Evolutionary conservation across 352 stramenopile genomes (phyloP).

Genomic region (Phytophthora cactorum): DNA sequence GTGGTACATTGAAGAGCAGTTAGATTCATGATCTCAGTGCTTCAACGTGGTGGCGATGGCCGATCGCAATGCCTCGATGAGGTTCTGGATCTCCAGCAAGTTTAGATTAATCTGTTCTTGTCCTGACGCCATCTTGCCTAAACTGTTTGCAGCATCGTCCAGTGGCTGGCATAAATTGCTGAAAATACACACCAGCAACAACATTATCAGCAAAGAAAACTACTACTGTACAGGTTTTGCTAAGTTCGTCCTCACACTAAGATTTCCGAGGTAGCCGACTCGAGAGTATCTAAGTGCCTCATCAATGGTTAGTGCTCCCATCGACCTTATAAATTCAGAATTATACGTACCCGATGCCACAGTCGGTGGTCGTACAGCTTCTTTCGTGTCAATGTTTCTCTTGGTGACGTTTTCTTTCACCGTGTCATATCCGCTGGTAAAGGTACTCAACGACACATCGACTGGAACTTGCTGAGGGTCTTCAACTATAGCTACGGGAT

Average conservation of each 20-base stretch:
- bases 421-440: conserved; percentile 25
- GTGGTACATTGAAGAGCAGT: neutral
- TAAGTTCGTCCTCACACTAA: conserved; percentile 11
- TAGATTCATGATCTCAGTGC: neutral
- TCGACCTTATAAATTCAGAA: neutral
- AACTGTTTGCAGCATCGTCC: conserved; percentile 4
- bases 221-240: neutral
- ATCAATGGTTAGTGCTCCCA: neutral
- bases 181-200: neutral
- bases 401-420: neutral
- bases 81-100: conserved; percentile 47
- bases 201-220: neutral
- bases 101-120: conserved; percentile 25
- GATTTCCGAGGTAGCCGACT: neutral
- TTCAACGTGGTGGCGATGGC: conserved; percentile 15
- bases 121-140: conserved; percentile 1
- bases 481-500: neutral
- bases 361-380: neutral
- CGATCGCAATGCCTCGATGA: conserved; percentile 45
- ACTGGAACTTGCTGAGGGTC: conserved; percentile 18
- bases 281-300: neutral
- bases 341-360: neutral
- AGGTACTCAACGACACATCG: conserved; percentile 45
- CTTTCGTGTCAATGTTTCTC: neutral
- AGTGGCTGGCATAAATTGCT: conserved; percentile 6